A percentile compares a stretch with the other conserved stretches of the same genome.
phyloP scores from a whole-genome alignment of 208 protist genomes.

The Paratrypanosoma confusum region DNA sequence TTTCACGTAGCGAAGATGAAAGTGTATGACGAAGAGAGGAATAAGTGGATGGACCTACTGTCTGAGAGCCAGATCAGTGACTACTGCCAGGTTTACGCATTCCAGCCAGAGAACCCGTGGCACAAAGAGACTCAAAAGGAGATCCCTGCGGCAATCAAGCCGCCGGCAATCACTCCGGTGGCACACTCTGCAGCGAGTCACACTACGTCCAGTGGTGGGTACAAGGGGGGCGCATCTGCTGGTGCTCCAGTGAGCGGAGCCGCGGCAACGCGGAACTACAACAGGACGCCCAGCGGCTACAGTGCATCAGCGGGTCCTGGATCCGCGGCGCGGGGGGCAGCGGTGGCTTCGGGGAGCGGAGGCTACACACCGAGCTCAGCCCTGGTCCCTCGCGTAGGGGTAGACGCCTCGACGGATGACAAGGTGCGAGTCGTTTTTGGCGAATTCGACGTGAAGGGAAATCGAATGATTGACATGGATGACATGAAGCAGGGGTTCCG shows the following conservation, averaged over 20 bases:
- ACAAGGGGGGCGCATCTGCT: too few species aligned
- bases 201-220: too few species aligned
- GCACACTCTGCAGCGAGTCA: conserved; percentile 10
- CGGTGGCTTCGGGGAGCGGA: too few species aligned
- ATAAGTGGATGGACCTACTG: conserved; percentile 78
- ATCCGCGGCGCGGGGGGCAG: too few species aligned
- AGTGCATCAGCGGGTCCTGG: too few species aligned
- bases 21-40: conserved; percentile 80
- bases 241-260: too few species aligned
- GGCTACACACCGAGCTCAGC: too few species aligned
- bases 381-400: conserved; percentile 33
- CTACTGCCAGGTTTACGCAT: conserved; percentile 85
- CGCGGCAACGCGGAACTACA: too few species aligned
- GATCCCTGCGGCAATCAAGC: conserved; percentile 72
- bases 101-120: conserved; percentile 83
- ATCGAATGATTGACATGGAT: conserved; percentile 63
- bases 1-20: conserved; percentile 81
- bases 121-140: conserved; percentile 86
- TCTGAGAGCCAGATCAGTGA: conserved; percentile 66
- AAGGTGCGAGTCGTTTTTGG: conserved; percentile 82
- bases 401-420: conserved; percentile 68
- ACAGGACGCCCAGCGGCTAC: too few species aligned
- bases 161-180: conserved; percentile 36
- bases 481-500: conserved; percentile 78
- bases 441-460: conserved; percentile 76